Evolutionary conservation across 2,329 filamentous ascomycete species (phyloP).

Genomic region (Colletotrichum sp.): DNA sequence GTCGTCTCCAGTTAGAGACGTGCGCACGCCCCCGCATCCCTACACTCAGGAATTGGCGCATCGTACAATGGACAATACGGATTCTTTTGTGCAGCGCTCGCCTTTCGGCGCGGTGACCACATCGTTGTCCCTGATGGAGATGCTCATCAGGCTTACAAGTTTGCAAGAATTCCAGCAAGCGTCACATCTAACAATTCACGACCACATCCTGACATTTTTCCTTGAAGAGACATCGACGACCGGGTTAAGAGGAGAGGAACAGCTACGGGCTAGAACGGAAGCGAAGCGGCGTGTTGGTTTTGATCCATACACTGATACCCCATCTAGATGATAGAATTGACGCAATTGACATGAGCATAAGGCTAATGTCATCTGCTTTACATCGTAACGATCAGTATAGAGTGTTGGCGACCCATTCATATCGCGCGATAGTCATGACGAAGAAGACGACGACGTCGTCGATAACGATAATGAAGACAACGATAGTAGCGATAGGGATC

Average conservation of each 20-base stretch:
- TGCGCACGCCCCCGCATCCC: neutral
- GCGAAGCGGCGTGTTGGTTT: constrained; percentile 58
- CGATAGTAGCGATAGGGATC: neutral
- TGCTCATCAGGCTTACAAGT: constrained; percentile 83
- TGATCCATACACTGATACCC: constrained; percentile 58
- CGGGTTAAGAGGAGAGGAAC: constrained; percentile 50
- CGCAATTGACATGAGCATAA: neutral
- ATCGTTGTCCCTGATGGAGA: constrained; percentile 81
- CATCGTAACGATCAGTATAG: neutral
- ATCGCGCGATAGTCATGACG: neutral
- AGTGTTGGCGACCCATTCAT: neutral
- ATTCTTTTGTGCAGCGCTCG: constrained; percentile 44
- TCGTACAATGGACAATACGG: constrained; percentile 19
- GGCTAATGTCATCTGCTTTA: neutral
- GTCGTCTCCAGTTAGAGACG: constrained; percentile 4
- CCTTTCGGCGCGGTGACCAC: constrained; percentile 58
- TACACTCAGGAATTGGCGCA: constrained; percentile 7
- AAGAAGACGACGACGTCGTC: neutral
- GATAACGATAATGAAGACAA: neutral
- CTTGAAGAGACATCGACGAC: constrained; percentile 66
- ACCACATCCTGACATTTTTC: constrained; percentile 90
- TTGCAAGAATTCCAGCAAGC: constrained; percentile 92
- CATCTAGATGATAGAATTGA: constrained; percentile 8
- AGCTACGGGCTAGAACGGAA: constrained; percentile 48
- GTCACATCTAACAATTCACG: constrained; percentile 87